These are phyloP conservation scores for Candida tropicalis DNA, from an alignment of 1,139 yeast genomes.

Conservation along the genomic window DNA sequence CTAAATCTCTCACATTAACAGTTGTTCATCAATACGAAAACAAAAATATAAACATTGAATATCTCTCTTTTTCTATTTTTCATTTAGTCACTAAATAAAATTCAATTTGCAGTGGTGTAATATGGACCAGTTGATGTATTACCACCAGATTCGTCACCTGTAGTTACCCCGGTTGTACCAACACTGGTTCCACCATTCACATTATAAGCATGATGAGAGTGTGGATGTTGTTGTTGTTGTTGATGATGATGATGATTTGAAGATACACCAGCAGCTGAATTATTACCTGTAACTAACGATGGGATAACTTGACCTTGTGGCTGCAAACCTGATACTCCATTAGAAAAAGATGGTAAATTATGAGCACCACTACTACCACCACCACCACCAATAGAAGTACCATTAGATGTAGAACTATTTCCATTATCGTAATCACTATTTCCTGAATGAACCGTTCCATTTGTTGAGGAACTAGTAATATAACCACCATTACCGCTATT, in stretches of 20 bases:
- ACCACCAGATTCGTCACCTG: conserved; percentile 1
- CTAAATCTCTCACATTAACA: too few species aligned
- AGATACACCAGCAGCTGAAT: neutral
- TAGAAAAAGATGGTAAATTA: conserved; percentile 1
- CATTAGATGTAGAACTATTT: conserved; percentile 5
- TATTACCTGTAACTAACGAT: neutral
- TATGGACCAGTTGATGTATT: conserved; percentile 2
- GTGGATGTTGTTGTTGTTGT: conserved; percentile 3
- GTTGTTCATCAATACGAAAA: too few species aligned
- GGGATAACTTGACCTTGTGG: conserved; percentile 2
- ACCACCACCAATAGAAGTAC: neutral
- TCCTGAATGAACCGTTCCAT: neutral
- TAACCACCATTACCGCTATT: conserved; percentile 6
- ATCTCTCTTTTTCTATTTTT: neutral
- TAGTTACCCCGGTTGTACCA: conserved; percentile 1
- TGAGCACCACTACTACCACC: conserved; percentile 1
- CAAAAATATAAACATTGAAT: neutral
- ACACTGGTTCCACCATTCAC: neutral
- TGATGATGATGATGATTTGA: conserved; percentile 5
- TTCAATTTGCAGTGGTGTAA: conserved; percentile 1
- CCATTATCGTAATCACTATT: conserved; percentile 3
- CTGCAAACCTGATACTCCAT: conserved; percentile 1
- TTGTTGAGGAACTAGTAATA: conserved; percentile 9
- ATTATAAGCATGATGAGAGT: conserved; percentile 7
- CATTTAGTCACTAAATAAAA: too few species aligned